Base-by-base conservation (phyloP, 768 basidiomycete genomes). In the Rhodotorula sphaerocarpa region DNA sequence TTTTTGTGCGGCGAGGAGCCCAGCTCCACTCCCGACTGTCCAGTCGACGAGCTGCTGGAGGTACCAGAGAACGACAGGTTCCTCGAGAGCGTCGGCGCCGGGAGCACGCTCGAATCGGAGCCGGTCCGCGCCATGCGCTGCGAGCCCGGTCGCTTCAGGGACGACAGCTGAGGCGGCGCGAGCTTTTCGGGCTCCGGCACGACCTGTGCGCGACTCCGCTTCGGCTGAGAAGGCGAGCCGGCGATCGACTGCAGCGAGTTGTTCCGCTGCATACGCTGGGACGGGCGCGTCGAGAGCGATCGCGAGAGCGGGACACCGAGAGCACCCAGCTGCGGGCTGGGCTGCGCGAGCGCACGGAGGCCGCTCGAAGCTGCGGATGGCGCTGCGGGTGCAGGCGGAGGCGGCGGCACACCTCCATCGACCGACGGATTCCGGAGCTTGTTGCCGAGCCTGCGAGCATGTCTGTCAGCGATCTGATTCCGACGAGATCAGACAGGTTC, bases 181-280 rank as follows among this genome's bases (percentile, higher is more conserved):
- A 27, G 15, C 42, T 43, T 36, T 21, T 14, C 30, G 3, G 43
- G 43, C 14, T 25, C 46, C 6, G 46, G 27, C 10, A 46, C 25
- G 45, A 11, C 10, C 10, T 21, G 20, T 23, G 45, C 23, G 20
- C 30, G 61, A 23, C 39, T 30, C 52, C 25, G 25, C 36, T 60
- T 59, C 5, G 65, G 65, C 27, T 62, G 65, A 0, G 60, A 62
- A 10, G 65, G 65, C 33, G 65, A 66, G 39, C 65, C 65, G 36
- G 54, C 65, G 50, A 66, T 66, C 31, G 65, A 59, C 30, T 57
- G 57, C 34, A 66, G 61, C 18, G 65, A 66, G 57, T 59, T 62
- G 46, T 57, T 62, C 18, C 65, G 60, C 43, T 62, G 60, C 39
- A 66, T 48, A 33, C 53, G 51, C n/a, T 44, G n/a, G 28, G 57